A percentile compares a stretch with the other conserved stretches of the same genome.
Evolutionary conservation across 2,329 filamentous ascomycete genomes (phyloP).

Genomic region (Elsinoe fawcettii): DNA sequence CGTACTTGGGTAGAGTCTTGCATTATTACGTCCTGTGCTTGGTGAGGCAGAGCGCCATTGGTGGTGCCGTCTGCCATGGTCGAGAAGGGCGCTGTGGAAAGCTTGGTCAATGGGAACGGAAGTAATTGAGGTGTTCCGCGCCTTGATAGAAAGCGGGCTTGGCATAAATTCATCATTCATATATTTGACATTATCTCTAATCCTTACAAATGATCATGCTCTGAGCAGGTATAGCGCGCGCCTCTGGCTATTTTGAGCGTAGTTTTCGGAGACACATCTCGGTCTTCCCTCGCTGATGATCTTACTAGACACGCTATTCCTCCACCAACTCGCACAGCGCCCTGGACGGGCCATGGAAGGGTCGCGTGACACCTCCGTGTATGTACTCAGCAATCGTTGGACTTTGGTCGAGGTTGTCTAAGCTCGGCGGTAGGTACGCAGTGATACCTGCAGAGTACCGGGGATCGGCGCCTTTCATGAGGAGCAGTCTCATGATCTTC

Average conservation of each 20-base stretch:
- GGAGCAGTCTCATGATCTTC: neutral
- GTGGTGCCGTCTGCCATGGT: neutral
- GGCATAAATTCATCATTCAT: too few species aligned
- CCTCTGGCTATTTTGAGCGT: too few species aligned
- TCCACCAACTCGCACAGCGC: neutral
- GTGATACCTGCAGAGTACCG: neutral
- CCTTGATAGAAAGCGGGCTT: too few species aligned
- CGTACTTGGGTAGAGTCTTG: slow-evolving; percentile 15
- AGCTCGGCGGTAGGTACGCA: neutral
- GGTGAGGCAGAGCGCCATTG: neutral
- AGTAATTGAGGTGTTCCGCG: neutral
- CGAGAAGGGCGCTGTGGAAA: slow-evolving; percentile 7
- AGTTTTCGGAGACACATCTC: too few species aligned
- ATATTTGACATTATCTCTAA: too few species aligned
- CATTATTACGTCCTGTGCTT: neutral
- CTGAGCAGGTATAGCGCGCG: too few species aligned
- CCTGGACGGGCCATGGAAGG: neutral
- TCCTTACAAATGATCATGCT: too few species aligned
- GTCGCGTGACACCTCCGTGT: neutral
- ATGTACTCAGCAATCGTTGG: neutral
- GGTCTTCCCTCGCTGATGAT: too few species aligned
- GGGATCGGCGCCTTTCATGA: neutral
- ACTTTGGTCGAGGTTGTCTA: neutral
- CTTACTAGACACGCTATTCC: too few species aligned
- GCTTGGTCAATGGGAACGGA: neutral